Evolutionary conservation across 2,329 filamentous ascomycete species (phyloP).

Genomic region (Botrytis porri): DNA sequence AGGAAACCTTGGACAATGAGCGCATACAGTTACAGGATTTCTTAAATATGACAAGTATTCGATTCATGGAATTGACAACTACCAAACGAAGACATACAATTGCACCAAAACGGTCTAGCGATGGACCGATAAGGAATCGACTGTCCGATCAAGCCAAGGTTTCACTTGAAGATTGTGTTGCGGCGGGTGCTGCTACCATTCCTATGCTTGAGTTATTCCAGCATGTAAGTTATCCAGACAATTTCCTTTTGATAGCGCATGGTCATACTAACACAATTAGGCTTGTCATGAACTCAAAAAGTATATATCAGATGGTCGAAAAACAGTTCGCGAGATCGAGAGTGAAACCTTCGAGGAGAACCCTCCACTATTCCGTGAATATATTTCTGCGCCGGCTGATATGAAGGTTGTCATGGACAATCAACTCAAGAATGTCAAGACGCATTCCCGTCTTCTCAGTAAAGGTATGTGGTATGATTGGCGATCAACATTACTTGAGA

Average conservation of each 20-base stretch:
- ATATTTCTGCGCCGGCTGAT: slow-evolving; percentile 78
- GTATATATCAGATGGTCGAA: slow-evolving; percentile 89
- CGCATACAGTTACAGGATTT: slow-evolving; percentile 87
- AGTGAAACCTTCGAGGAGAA: slow-evolving; percentile 85
- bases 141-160: slow-evolving; percentile 43
- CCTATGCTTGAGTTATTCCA: slow-evolving; percentile 94
- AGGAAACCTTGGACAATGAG: slow-evolving; percentile 45
- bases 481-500: slow-evolving; percentile 83
- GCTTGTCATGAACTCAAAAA: slow-evolving; percentile 94
- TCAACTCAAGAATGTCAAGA: slow-evolving; percentile 97
- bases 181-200: slow-evolving; percentile 85
- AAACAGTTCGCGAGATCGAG: slow-evolving; percentile 88
- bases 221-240: slow-evolving; percentile 55
- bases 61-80: slow-evolving; percentile 98
- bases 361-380: slow-evolving; percentile 86
- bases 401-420: slow-evolving; percentile 88
- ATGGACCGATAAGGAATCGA: slow-evolving; percentile 36
- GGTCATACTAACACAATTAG: slow-evolving; percentile 40
- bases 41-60: slow-evolving; percentile 90
- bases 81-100: slow-evolving; percentile 88
- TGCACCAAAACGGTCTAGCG: slow-evolving; percentile 49
- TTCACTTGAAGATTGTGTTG: slow-evolving; percentile 73
- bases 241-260: neutral
- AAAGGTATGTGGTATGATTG: slow-evolving; percentile 99
- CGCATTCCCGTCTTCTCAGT: slow-evolving; percentile 81